Base-by-base conservation (phyloP, 371 early-diverging fungal genomes). In the Entomophthora muscae region DNA sequence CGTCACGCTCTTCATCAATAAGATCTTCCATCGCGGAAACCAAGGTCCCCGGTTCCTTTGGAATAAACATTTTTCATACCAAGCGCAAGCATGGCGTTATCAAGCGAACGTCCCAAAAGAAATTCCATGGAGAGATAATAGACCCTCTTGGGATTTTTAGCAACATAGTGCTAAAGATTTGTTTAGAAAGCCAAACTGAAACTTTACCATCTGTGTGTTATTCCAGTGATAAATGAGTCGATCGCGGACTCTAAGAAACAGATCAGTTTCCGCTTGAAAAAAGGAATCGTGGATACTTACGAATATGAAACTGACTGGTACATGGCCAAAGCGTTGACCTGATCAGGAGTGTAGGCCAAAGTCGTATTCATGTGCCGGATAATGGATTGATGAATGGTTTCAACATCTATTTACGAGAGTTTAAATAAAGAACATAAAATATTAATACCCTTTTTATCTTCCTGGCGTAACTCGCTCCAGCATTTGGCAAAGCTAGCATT, bases 41-140 rank as follows among this genome's bases (percentile, higher is more conserved):
- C 94, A 7, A 93, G 77, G 23, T 81, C 75, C 26, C 76, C 65
- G 17, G 85, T 68, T 60, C 84, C 81, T 60, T 76, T 71, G 42
- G 75, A 70, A 70, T 85, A 94, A 56, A 71, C 70, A 23, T 78
- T 78, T 72, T 91, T 90, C 53, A 91, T 71, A 52, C 75, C 76
- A 65, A 93, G 75, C 63, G 88, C 86, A 61, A 91, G 78, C 63
- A 93, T 75, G 24, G 93, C 91, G 68, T 91, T 91, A 77, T 93
- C 94, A 64, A 94, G 80, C n/a, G 93, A 88, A 55, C 94, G 83
- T 32, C 94, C 94, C 57, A 94, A 73, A 65, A 94, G 75, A 72
- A 94, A 94, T 76, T 94, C 94, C 71, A 94, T 79, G 33, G 94
- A 93, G 68, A 94, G 74, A 75, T 94, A 94, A 76, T 93, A 91